Evolutionary conservation across 805 yeast genomes (phyloP), one percentile per base, ranked within the genome.

Genomic region (Wickerhamomyces mucosus): DNA sequence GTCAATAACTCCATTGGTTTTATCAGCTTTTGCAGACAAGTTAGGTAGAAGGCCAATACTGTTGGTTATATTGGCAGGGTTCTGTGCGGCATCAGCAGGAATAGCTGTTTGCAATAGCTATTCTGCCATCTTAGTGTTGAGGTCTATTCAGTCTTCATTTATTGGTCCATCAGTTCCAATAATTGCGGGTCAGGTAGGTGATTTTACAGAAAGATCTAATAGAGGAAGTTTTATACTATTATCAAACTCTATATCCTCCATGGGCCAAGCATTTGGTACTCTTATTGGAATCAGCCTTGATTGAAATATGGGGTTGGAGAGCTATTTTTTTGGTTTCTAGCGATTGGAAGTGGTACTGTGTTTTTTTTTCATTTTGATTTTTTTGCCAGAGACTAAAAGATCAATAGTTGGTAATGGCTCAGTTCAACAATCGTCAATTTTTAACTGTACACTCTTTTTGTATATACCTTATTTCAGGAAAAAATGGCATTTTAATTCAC

Each of bases 251-350:
- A 59, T 76, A 26, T 72, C 77, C 13, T 63, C 79, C 20, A 43
- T 80, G 7, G 94, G 94, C 2, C 78, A 77, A 45, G 85, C 84
- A 3, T 63, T 84, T 39, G 89, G 94, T 9, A 84, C 94, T 0
- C 56, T 86, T 12, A 57, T 84, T 15, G 82, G 61, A 22, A 35
- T 67, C 67, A 7, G 57, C 53, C 1, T 41, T 61, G 16, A 48
- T 60, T 3, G 63, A 70, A 5, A 53, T 59, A 15, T 61, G 65
- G 42, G 63, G 72, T 14, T 85, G 95, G 95, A 63, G 88, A 43
- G 72, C 85, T 0, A 69, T 78, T 26, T 16, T 26, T 26, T 14
- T 26, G 28, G 28, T 26, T 26, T 26, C 13, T 26, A n/a, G 9
- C n/a, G 7, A 26, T 26, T 16, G 28, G 18, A 11, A 14, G 28